A percentile compares a stretch with the other conserved stretches of the same genome.
Evolutionary conservation across 257 asterid genomes (phyloP).

Genomic region (Oldenlandia corymbosa): DNA sequence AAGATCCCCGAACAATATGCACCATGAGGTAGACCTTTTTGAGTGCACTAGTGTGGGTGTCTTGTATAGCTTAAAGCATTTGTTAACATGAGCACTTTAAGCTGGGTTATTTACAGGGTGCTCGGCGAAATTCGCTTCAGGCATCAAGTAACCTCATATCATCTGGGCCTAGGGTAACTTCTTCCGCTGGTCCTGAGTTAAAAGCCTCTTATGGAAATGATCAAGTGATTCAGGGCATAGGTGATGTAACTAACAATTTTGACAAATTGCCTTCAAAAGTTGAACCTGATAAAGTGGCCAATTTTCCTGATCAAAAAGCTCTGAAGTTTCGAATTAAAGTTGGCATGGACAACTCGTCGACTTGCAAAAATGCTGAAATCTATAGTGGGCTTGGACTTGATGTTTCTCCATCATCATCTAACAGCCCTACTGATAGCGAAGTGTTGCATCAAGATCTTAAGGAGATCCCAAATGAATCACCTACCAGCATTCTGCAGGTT

Average conservation of each 20-base stretch:
- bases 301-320: constrained; percentile 52
- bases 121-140: constrained; percentile 42
- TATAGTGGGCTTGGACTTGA: constrained; percentile 94
- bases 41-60: constrained; percentile 11
- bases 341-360: constrained; percentile 61
- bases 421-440: constrained; percentile 57
- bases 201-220: constrained; percentile 14
- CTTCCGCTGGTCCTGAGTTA: constrained; percentile 21
- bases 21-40: constrained; percentile 49
- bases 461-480: constrained; percentile 62
- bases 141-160: constrained; percentile 53
- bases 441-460: constrained; percentile 37
- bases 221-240: constrained; percentile 20
- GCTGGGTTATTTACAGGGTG: constrained; percentile 52
- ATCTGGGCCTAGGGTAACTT: constrained; percentile 39
- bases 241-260: constrained; percentile 32
- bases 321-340: constrained; percentile 89
- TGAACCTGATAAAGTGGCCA: constrained; percentile 38
- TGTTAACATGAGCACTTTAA: constrained; percentile 29
- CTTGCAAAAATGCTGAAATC: constrained; percentile 75
- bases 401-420: constrained; percentile 86
- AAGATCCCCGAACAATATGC: constrained; percentile 53
- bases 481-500: constrained; percentile 93
- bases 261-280: constrained; percentile 42
- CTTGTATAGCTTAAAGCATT: constrained; percentile 10